A percentile compares a stretch with the other conserved stretches of the same genome.
Conservation (phyloP, 2,329 filamentous ascomycete species). For the Camillea tinctor region DNA sequence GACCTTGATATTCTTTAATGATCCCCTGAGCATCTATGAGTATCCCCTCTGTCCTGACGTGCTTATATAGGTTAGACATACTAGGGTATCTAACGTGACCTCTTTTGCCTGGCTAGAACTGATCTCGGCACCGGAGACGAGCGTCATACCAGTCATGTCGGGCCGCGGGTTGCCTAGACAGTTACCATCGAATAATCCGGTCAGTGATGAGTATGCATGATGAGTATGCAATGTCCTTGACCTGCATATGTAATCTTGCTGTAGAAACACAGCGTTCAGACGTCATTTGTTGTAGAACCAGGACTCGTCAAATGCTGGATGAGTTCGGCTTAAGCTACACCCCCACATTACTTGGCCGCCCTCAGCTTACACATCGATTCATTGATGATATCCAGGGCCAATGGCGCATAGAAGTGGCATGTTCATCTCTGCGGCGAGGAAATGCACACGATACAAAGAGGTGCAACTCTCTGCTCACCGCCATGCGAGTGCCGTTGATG, state of each 20-base stretch:
- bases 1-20: background rate
- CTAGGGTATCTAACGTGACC: background rate
- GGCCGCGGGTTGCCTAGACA: conserved; percentile 6
- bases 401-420: background rate
- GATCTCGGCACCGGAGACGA: background rate
- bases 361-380: background rate
- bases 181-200: conserved; percentile 13
- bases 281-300: conserved; percentile 3
- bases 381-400: background rate
- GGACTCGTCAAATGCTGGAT: background rate
- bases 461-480: conserved; percentile 10
- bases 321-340: background rate
- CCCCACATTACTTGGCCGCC: background rate
- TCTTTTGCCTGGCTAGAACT: background rate
- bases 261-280: conserved; percentile 6
- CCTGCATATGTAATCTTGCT: background rate
- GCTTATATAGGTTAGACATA: background rate
- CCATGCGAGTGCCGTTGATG: conserved; percentile 6
- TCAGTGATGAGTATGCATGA: too few species aligned
- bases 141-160: conserved; percentile 6
- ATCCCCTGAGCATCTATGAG: background rate
- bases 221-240: conserved; percentile 3
- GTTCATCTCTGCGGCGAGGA: background rate
- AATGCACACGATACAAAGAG: background rate
- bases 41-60: background rate